Percentiles rank a stretch among this genome's conserved stretches.
Evolutionary conservation across 305 asterid genomes (phyloP).

Genomic region (Solanum hybrid): DNA sequence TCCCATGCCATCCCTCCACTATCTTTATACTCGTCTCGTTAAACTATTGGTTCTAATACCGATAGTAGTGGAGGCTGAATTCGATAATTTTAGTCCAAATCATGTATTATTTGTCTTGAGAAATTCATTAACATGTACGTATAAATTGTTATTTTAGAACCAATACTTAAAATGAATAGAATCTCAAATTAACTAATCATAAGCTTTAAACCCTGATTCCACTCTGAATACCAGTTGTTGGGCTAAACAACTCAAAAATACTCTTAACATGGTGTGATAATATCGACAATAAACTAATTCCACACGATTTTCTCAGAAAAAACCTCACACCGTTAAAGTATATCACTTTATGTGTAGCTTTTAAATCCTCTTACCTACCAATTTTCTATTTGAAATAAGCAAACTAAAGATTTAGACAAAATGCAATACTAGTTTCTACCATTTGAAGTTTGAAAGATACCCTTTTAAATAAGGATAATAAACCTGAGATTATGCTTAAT

Average conservation of each 20-base stretch:
- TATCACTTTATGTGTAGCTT: neutral
- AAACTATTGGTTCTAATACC: neutral
- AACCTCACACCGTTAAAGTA: neutral
- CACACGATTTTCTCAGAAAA: neutral
- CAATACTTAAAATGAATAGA: neutral
- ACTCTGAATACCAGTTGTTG: neutral
- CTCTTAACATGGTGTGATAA: neutral
- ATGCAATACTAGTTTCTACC: neutral
- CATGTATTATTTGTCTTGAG: neutral
- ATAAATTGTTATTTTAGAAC: neutral
- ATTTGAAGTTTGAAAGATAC: neutral
- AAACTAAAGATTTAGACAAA: neutral
- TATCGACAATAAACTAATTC: neutral
- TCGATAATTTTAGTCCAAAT: neutral
- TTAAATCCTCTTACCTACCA: neutral
- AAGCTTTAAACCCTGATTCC: neutral
- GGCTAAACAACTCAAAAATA: neutral
- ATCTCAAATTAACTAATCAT: neutral
- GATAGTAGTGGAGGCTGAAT: fast-evolving
- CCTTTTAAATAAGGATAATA: neutral
- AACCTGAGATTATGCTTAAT: neutral
- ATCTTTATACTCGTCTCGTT: neutral
- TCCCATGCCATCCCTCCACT: neutral
- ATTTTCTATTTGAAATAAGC: neutral
- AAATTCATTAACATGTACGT: neutral